Conservation (phyloP, 768 basidiomycete species). For the Boletus rubroflammeus region DNA sequence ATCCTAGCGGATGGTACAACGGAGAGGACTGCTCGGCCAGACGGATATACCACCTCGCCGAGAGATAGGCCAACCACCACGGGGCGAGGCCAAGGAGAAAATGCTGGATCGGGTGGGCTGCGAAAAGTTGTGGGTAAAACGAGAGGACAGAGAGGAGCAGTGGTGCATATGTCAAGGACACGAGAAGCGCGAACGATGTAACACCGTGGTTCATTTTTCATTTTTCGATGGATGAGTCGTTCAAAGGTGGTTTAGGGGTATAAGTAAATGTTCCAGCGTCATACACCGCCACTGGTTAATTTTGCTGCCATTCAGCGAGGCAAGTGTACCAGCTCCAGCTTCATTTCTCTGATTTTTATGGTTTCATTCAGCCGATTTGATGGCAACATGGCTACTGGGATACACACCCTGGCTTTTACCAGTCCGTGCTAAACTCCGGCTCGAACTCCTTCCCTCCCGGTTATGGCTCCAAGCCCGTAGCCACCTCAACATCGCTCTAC, state of each 20-base stretch:
- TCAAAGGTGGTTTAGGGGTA: slow-evolving; percentile 4
- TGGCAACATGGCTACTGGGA: slow-evolving; percentile 26
- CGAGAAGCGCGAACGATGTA: slow-evolving; percentile 9
- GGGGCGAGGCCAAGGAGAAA: slow-evolving; percentile 24
- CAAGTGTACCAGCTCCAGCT: neutral
- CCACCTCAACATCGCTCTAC: slow-evolving; percentile 25
- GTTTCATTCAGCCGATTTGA: neutral
- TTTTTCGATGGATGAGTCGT: neutral
- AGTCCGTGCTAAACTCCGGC: slow-evolving; percentile 12
- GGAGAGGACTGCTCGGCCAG: slow-evolving; percentile 19
- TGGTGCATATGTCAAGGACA: slow-evolving; percentile 11
- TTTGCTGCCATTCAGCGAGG: neutral
- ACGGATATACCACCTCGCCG: slow-evolving; percentile 20
- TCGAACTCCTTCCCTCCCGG: slow-evolving; percentile 10
- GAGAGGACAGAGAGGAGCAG: slow-evolving; percentile 17
- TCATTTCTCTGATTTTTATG: neutral
- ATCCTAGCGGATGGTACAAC: slow-evolving; percentile 24
- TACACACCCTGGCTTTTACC: slow-evolving; percentile 12
- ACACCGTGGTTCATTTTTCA: slow-evolving; percentile 11
- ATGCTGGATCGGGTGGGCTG: slow-evolving; percentile 7
- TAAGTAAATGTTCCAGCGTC: too few species aligned
- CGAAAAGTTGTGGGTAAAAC: slow-evolving; percentile 8
- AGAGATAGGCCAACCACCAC: slow-evolving; percentile 19
- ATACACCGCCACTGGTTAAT: slow-evolving; percentile 5
- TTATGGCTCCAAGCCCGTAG: slow-evolving; percentile 19